Conservation (phyloP, 495 filamentous ascomycete species). For the Talaromyces adpressus region DNA sequence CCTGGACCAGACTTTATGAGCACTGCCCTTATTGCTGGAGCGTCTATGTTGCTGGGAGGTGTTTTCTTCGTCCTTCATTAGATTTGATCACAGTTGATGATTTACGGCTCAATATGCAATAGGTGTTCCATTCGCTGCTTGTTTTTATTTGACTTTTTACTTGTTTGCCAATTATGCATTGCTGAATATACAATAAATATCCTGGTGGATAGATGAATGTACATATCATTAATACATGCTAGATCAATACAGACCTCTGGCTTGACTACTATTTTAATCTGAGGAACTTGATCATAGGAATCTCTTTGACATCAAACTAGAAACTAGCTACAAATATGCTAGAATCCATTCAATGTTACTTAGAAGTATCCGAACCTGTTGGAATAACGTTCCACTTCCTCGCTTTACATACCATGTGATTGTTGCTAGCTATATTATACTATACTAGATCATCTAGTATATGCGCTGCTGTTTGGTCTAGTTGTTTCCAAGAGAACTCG, state of each 20-base stretch:
- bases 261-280: neutral
- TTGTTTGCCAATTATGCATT: neutral
- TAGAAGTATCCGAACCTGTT: too few relatives aligned
- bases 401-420: too few relatives aligned
- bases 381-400: too few relatives aligned
- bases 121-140: neutral
- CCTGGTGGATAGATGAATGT: neutral
- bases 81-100: neutral
- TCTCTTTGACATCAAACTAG: too few relatives aligned
- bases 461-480: too few relatives aligned
- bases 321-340: neutral
- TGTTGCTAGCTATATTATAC: too few relatives aligned
- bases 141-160: neutral
- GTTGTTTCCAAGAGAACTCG: too few relatives aligned
- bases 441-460: too few relatives aligned
- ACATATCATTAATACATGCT: constrained; percentile 1
- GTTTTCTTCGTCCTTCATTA: constrained; percentile 4
- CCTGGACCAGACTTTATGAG: neutral
- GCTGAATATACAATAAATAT: neutral
- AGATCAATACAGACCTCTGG: neutral
- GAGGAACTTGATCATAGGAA: neutral
- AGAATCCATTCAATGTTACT: too few relatives aligned
- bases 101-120: neutral
- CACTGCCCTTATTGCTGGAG: neutral
- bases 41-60: neutral